Conservation (phyloP, 2,329 filamentous ascomycete species). For the Madurella fahalii region DNA sequence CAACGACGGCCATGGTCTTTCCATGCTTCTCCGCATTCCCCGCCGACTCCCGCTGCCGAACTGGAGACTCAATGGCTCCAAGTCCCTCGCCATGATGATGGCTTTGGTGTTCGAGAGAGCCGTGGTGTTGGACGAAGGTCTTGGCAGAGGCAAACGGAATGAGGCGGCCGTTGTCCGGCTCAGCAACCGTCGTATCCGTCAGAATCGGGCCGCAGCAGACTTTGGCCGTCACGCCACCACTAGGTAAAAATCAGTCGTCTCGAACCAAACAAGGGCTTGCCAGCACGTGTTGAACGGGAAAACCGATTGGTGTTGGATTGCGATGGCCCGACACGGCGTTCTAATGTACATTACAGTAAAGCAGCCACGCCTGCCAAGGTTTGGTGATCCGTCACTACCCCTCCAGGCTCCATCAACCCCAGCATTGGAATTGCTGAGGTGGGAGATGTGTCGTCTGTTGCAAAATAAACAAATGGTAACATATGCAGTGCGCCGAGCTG, state of each 20-base stretch:
- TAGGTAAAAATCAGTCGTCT: conserved; percentile 4
- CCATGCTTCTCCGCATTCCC: conserved; percentile 11
- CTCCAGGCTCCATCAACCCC: no score
- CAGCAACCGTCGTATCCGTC: conserved; percentile 1
- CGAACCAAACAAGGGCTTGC: conserved; percentile 9
- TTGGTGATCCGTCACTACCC: no score
- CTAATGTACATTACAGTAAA: neutral
- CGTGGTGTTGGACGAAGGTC: neutral
- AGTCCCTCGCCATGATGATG: no score
- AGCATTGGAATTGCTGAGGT: no score
- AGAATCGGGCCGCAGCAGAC: conserved; percentile 11
- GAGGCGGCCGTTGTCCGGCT: neutral
- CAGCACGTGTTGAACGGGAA: conserved; percentile 17
- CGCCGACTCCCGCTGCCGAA: conserved; percentile 10
- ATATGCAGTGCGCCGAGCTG: no score
- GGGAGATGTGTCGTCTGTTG: no score
- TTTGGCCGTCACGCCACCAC: conserved; percentile 13
- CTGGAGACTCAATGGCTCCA: neutral
- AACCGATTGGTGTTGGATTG: neutral
- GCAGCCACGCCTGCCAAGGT: conserved; percentile 2
- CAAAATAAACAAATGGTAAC: no score
- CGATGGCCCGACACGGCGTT: neutral
- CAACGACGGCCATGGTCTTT: conserved; percentile 1
- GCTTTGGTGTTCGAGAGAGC: no score
- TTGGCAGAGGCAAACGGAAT: neutral